A percentile compares a stretch with the other conserved stretches of the same genome.
Conservation (phyloP, 2,329 filamentous ascomycete species). For the Fusarium sp. region DNA sequence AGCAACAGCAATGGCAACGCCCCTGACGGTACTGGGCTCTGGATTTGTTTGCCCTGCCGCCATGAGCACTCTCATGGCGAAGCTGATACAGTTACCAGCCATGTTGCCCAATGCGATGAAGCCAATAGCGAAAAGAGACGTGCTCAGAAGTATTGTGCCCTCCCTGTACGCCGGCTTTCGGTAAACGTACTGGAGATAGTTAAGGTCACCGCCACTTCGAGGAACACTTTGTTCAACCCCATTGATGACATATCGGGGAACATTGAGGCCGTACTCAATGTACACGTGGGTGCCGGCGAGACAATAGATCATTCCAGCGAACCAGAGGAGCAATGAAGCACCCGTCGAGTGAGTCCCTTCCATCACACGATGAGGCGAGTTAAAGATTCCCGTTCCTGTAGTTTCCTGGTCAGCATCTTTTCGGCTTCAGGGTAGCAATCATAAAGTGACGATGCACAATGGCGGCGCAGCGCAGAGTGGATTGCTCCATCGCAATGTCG, state of each 20-base stretch:
- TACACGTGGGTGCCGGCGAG: conserved; percentile 50
- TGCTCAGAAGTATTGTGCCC: conserved; percentile 50
- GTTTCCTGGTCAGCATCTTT: conserved; percentile 22
- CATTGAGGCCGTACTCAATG: conserved; percentile 57
- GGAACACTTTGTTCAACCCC: conserved; percentile 53
- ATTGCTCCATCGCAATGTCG: not conserved
- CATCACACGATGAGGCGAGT: conserved; percentile 47
- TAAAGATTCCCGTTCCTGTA: conserved; percentile 51
- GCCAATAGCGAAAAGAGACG: conserved; percentile 55
- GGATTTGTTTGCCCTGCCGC: conserved; percentile 45
- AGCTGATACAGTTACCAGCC: conserved; percentile 57
- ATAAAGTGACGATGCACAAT: not conserved
- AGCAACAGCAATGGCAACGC: conserved; percentile 56
- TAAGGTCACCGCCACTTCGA: conserved; percentile 57
- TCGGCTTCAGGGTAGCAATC: not conserved
- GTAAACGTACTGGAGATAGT: conserved; percentile 59
- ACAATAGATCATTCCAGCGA: conserved; percentile 51
- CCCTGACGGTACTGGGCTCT: conserved; percentile 50
- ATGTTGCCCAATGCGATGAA: conserved; percentile 59
- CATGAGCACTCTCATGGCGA: conserved; percentile 52
- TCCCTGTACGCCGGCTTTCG: conserved; percentile 48
- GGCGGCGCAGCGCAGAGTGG: not conserved
- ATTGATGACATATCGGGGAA: conserved; percentile 53
- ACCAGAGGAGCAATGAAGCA: conserved; percentile 52
- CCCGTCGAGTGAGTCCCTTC: conserved; percentile 47